These are phyloP conservation scores for Ogataea pignaliae DNA, from an alignment of 805 yeast species.

Conservation along the genomic window DNA sequence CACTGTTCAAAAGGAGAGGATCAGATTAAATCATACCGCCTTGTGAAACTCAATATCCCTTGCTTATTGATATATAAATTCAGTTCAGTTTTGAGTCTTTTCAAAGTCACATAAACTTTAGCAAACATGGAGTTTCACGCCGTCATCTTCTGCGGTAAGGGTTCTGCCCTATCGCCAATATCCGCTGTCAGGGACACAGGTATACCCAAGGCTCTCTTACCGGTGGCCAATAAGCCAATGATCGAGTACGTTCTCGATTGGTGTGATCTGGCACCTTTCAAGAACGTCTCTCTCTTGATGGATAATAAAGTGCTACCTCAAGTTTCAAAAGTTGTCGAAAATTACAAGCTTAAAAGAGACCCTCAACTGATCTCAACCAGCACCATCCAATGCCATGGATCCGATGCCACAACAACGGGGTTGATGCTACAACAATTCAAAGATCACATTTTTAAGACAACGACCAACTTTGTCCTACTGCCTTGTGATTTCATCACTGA, in stretches of 20 bases:
- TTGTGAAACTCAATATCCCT: no score
- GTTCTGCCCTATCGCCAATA: conserved; percentile 68
- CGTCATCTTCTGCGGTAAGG: conserved; percentile 83
- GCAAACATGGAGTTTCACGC: conserved; percentile 90
- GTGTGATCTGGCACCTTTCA: conserved; percentile 86
- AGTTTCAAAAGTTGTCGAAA: conserved; percentile 45
- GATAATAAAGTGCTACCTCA: conserved; percentile 43
- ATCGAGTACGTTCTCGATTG: conserved; percentile 82
- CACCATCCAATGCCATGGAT: conserved; percentile 37
- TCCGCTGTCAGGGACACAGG: conserved; percentile 60
- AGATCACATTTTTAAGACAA: conserved; percentile 27
- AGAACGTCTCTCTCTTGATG: conserved; percentile 56
- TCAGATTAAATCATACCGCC: no score
- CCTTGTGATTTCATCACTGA: conserved; percentile 96
- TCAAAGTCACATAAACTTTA: no score
- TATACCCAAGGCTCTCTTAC: conserved; percentile 77
- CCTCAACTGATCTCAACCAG: conserved; percentile 28
- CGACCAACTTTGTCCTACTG: conserved; percentile 64
- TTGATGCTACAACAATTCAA: conserved; percentile 50
- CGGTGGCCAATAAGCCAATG: conserved; percentile 88
- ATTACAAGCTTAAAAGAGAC: conserved; percentile 40
- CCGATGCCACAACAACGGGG: conserved; percentile 58
- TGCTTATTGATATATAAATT: no score
- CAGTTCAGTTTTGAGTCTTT: no score
- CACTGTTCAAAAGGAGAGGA: no score